Conservation (phyloP, 1,139 yeast species). For the Saccharomyces hybrid region DNA sequence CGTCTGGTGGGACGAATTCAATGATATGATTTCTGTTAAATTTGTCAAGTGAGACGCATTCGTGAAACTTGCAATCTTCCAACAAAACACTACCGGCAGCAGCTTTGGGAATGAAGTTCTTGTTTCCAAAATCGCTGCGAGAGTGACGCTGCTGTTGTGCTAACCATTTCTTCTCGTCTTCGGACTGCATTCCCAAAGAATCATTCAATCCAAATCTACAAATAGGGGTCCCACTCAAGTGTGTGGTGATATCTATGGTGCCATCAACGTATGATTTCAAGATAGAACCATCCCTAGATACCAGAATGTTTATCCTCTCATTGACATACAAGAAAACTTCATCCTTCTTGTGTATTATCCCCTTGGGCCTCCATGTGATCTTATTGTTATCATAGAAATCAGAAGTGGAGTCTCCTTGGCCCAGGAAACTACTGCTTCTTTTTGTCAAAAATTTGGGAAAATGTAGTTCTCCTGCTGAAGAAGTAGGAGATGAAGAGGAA, state of each 20-base stretch:
- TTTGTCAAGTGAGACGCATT: conserved; percentile 65
- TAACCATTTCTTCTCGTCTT: conserved; percentile 40
- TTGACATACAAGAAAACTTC: conserved; percentile 71
- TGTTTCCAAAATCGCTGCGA: conserved; percentile 10
- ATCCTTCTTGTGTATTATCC: conserved; percentile 72
- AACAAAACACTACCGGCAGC: conserved; percentile 48
- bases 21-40: conserved; percentile 63
- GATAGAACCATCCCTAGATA: conserved; percentile 52
- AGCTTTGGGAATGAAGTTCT: conserved; percentile 30
- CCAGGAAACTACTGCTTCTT: conserved; percentile 11
- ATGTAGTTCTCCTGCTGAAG: conserved; percentile 1
- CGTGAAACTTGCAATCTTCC: conserved; percentile 83
- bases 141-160: neutral
- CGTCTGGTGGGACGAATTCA: conserved; percentile 84
- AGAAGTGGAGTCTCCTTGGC: conserved; percentile 11
- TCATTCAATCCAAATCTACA: conserved; percentile 60
- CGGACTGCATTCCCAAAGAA: conserved; percentile 29
- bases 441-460: conserved; percentile 15
- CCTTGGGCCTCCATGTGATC: conserved; percentile 63
- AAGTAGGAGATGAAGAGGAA: neutral
- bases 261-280: conserved; percentile 75
- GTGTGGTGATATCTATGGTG: conserved; percentile 60
- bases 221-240: conserved; percentile 65
- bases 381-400: conserved; percentile 23
- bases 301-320: conserved; percentile 65